Evolutionary conservation across 768 basidiomycete species (phyloP), one percentile per base, ranked within the genome.

Genomic region (Albatrellus ellisii): DNA sequence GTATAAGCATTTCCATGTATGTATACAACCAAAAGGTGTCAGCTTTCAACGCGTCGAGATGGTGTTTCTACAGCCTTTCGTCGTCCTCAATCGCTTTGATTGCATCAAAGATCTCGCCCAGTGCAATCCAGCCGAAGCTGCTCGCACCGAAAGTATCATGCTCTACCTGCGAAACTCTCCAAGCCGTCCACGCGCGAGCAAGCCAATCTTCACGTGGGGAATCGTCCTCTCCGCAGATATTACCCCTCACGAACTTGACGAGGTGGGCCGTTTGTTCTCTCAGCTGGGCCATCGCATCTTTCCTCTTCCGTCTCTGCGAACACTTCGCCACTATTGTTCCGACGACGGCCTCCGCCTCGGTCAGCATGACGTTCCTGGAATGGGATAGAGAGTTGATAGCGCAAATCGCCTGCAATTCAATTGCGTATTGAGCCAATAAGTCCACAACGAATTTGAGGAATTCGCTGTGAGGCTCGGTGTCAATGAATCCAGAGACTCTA

Each of bases 271-370:
- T 76, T 41, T 69, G 67, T 34, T 77, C 76, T 36, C 77, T 63
- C 42, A 82, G 50, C 40, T 65, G 66, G 1, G 72, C 61, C 51
- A 77, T 79, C 26, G 65, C 52, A 27, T 78, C 71, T 44, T 59
- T 66, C 18, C 77, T 64, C 44, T 61, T 65, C 7, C 73, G 64
- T 10, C 69, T 68, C 49, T 80, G 75, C 0, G 75, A 71, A 10
- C 65, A 72, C 45, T 77, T 76, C 15, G 77, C 75, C 0, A 71
- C 61, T 45, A 82, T 82, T 0, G 79, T 79, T 0, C 81, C 80
- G 14, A 80, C 56, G 2, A 77, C 57, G 0, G 69, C 75, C 54
- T 81, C 81, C 52, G 73, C 77, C 51, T 82, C 78, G 7, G 69
- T 70, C 2, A 80, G 59, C 39, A 62, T 60, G 1, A 63, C 59